Evolutionary conservation across 2,329 filamentous ascomycete species (phyloP).

Genomic region (Colletotrichum sp.): DNA sequence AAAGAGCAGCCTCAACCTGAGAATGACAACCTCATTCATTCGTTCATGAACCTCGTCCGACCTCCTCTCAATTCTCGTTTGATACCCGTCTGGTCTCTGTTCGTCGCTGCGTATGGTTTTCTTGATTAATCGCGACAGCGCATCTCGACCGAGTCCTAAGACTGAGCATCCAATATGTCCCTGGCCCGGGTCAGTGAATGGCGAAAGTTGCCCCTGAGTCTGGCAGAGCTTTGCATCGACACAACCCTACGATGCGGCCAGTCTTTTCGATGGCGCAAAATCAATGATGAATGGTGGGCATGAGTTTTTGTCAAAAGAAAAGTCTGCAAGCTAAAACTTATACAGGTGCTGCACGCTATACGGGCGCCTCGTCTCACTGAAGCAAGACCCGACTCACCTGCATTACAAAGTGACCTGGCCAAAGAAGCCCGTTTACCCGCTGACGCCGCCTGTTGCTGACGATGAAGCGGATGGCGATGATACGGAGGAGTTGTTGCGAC

Average conservation of each 20-base stretch:
- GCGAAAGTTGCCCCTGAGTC: constrained; percentile 82
- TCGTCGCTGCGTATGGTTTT: not conserved
- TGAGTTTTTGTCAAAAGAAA: not conserved
- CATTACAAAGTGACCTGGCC: constrained; percentile 80
- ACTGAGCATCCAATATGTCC: constrained; percentile 32
- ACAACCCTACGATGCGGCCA: constrained; percentile 95
- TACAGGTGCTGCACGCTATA: constrained; percentile 80
- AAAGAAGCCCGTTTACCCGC: constrained; percentile 21
- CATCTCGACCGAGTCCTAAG: not conserved
- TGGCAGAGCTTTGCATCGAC: constrained; percentile 90
- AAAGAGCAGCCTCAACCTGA: not conserved
- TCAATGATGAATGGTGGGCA: constrained; percentile 79
- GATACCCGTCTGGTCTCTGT: not conserved
- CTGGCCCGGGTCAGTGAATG: constrained; percentile 71
- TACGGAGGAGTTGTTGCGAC: constrained; percentile 74
- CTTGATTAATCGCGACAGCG: not conserved
- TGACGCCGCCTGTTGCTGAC: constrained; percentile 7
- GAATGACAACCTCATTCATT: not conserved
- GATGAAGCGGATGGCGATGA: constrained; percentile 59
- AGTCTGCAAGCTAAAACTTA: not conserved
- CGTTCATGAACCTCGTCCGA: not conserved
- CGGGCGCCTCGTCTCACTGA: constrained; percentile 83
- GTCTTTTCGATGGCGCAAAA: constrained; percentile 93
- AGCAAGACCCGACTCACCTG: constrained; percentile 79
- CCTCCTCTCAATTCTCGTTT: not conserved